These are phyloP conservation scores for Anthoceros angustus DNA, from an alignment of 225 moss, liverwort and hornwort genomes.

Conservation along the genomic window DNA sequence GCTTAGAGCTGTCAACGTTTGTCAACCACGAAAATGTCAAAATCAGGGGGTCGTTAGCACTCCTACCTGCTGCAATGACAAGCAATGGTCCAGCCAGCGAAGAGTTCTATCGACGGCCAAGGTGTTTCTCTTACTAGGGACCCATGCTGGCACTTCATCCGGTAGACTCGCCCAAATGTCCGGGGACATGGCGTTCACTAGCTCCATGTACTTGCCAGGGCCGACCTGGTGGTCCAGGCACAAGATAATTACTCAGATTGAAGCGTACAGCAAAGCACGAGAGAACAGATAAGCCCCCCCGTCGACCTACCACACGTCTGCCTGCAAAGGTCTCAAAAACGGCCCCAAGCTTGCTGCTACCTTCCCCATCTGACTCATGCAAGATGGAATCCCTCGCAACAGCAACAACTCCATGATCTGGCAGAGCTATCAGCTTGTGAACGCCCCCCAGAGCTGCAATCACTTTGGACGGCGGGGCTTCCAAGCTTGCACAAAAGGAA, in stretches of 20 bases:
- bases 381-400: conserved; percentile 62
- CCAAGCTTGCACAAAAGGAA: conserved; percentile 41
- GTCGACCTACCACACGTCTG: conserved; percentile 52
- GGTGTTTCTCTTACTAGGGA: conserved; percentile 50
- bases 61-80: conserved; percentile 83
- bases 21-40: conserved; percentile 3
- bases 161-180: conserved; percentile 84
- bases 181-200: conserved; percentile 62
- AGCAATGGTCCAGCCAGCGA: conserved; percentile 90
- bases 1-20: not conserved
- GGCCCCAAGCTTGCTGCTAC: conserved; percentile 62
- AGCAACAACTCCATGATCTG: conserved; percentile 44
- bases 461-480: conserved; percentile 36
- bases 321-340: conserved; percentile 83
- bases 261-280: not conserved
- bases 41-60: not conserved
- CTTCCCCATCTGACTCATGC: conserved; percentile 62
- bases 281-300: not conserved
- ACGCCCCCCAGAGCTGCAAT: conserved; percentile 61
- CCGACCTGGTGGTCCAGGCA: conserved; percentile 40
- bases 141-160: conserved; percentile 80
- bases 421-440: conserved; percentile 50
- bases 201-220: conserved; percentile 76
- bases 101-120: conserved; percentile 81
- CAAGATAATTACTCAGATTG: not conserved